Base-by-base conservation (phyloP, 2,329 filamentous ascomycete species). In the Diplodia sapinea region DNA sequence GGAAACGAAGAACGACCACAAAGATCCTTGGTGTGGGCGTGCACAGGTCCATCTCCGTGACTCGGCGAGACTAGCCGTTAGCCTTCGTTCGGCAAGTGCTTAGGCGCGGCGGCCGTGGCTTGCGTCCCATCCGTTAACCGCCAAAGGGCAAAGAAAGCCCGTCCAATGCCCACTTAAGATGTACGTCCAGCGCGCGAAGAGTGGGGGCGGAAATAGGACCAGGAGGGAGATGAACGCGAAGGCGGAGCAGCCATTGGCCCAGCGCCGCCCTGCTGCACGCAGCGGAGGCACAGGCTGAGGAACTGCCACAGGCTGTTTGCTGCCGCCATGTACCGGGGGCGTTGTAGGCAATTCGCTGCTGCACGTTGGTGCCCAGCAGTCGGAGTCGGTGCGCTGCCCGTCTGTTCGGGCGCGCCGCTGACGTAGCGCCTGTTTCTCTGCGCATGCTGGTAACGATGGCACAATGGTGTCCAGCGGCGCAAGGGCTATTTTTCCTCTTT, bases 31-130 rank as follows among this genome's bases (percentile, higher is more conserved):
- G 31, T 31, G n/a, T 31, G n/a, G 31, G 33, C 31, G 40, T 6
- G 15, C 29, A 33, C 40, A 36, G 23, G 13, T 12, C 20, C 33
- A 33, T 33, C 31, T 31, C 57, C 40, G 40, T 36, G 57, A 29
- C 57, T 62, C 57, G 57, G 57, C 57, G 57, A 31, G 20, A 59
- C 38, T 59, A 56, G 1, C 33, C 54, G 31, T 17, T 56, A 56
- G 54, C 54, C 31, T 33, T 12, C 23, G 2, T 33, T 36, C 33
- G 54, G 54, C 54, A 40, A 38, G 54, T 56, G 54, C 38, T 43
- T 26, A 26, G 40, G 40, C 40, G 17, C 17, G 43, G 17, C 17
- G 43, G 36, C 36, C 43, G n/a, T 47, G 43, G 40, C 15, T 43
- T 43, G 31, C 36, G 9, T 38, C 11, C 11, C 17, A 9, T 47